Conservation (phyloP, 2,329 filamentous ascomycete genomes). For the Aspergillus floridensis region DNA sequence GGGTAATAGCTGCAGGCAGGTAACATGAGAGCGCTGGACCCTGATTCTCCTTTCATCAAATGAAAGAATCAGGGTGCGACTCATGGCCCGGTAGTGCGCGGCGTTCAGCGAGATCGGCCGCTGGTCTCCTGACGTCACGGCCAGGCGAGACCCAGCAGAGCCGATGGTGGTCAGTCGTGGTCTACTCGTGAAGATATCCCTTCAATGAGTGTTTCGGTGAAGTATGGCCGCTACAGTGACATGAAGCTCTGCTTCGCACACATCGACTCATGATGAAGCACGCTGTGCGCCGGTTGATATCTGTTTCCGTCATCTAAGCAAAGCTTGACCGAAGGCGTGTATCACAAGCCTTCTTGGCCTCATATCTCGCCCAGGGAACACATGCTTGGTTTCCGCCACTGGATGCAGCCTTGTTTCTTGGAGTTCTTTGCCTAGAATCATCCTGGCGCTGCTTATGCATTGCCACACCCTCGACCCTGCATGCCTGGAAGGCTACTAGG, state of each 20-base stretch:
- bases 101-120: background rate
- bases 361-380: background rate
- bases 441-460: background rate
- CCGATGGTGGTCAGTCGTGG: background rate
- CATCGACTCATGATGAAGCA: background rate
- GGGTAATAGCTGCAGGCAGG: background rate
- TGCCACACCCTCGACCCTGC: background rate
- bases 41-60: background rate
- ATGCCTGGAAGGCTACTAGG: background rate
- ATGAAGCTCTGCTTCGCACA: background rate
- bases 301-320: background rate
- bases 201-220: background rate
- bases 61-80: background rate
- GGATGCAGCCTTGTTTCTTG: background rate
- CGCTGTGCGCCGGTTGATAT: background rate
- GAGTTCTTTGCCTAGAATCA: background rate
- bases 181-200: background rate
- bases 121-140: background rate
- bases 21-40: background rate
- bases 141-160: background rate
- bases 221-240: background rate
- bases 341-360: background rate
- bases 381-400: background rate
- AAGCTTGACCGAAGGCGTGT: background rate
- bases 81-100: background rate